A percentile compares a stretch with the other conserved stretches of the same genome.
These are phyloP conservation scores for Triglochin maritima DNA, from an alignment of 106 monocot species.

Conservation along the genomic window DNA sequence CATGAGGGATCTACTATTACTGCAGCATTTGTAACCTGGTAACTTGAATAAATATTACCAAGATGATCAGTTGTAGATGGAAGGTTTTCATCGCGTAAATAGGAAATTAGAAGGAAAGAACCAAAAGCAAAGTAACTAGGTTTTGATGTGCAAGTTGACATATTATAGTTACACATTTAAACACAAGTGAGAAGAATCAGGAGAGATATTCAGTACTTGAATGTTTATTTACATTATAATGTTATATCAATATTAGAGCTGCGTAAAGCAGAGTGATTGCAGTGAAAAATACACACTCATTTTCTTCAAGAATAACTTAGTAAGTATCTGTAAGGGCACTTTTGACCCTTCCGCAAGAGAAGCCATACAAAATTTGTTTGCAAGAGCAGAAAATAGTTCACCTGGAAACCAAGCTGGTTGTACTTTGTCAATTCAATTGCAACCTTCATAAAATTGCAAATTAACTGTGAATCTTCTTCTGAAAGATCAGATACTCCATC, in stretches of 20 bases:
- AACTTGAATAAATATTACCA: not conserved
- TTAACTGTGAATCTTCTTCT: slow-evolving; percentile 38
- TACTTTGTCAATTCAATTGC: slow-evolving; percentile 21
- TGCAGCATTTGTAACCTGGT: slow-evolving; percentile 66
- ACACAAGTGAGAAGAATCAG: no score
- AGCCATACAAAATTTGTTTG: not conserved
- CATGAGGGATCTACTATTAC: slow-evolving; percentile 62
- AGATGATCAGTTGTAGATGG: not conserved
- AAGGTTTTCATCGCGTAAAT: no score
- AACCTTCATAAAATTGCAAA: slow-evolving; percentile 29
- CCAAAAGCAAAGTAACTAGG: no score
- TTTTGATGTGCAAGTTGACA: no score
- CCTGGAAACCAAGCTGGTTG: slow-evolving; percentile 26
- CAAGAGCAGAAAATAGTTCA: slow-evolving; percentile 1
- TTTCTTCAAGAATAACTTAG: not conserved
- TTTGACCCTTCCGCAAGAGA: not conserved
- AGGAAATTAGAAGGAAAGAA: no score
- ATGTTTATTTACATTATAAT: no score
- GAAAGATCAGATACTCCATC: slow-evolving; percentile 34
- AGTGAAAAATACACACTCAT: no score
- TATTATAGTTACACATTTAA: no score
- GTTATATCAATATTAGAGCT: no score
- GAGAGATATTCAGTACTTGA: no score
- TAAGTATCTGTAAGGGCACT: not conserved
- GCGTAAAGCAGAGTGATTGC: not conserved